A percentile compares a stretch with the other conserved stretches of the same genome.
Conservation (phyloP, 2,329 filamentous ascomycete species). For the Hortaea sp. region DNA sequence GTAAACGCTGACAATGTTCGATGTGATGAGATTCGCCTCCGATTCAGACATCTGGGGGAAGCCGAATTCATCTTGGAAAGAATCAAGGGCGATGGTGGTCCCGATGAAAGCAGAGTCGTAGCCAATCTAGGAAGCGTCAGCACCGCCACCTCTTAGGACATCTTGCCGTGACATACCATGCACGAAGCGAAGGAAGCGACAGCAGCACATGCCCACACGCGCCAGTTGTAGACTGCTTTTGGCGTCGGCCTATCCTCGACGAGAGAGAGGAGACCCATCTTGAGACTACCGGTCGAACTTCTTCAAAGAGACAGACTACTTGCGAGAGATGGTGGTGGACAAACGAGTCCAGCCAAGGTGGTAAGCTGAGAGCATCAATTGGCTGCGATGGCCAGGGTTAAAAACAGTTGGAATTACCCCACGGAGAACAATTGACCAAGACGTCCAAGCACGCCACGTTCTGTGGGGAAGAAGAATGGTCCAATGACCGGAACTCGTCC, state of each 20-base stretch:
- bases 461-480: too few relatives aligned
- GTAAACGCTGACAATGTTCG: slow-evolving; percentile 73
- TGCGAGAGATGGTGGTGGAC: too few relatives aligned
- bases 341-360: too few relatives aligned
- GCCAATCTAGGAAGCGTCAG: slow-evolving; percentile 11
- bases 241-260: slow-evolving; percentile 42
- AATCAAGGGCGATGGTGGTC: slow-evolving; percentile 60
- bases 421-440: too few relatives aligned
- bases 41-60: slow-evolving; percentile 42
- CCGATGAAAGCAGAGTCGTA: slow-evolving; percentile 55
- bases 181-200: slow-evolving; percentile 48
- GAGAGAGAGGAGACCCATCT: slow-evolving; percentile 27
- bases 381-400: too few relatives aligned
- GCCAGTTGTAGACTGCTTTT: slow-evolving; percentile 50
- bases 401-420: too few relatives aligned
- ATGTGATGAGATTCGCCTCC: slow-evolving; percentile 49
- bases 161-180: slow-evolving; percentile 33
- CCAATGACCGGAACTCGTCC: too few relatives aligned
- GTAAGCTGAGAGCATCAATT: too few relatives aligned
- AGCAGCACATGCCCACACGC: slow-evolving; percentile 44
- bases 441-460: too few relatives aligned
- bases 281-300: slow-evolving; percentile 1
- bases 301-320: too few relatives aligned
- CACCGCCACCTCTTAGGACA: not conserved
- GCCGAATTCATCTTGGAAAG: slow-evolving; percentile 59